A percentile compares a stretch with the other conserved stretches of the same genome.
phyloP scores from a whole-genome alignment of 331 rosid genomes.

The Erythrophleum ivorense region DNA sequence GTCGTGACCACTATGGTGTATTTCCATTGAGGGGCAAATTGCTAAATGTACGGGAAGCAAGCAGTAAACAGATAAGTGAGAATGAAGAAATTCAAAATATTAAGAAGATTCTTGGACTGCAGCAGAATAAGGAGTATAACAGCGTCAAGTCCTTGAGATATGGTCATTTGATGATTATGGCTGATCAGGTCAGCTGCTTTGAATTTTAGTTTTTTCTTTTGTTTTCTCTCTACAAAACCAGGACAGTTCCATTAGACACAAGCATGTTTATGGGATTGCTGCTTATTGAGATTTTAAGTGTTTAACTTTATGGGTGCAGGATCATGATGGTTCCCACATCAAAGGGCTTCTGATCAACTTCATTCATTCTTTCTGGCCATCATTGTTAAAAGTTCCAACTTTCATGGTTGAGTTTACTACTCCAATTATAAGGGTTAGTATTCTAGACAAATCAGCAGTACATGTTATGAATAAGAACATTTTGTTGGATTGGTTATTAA shows the following conservation, averaged over 20 bases:
- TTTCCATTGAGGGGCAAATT: constrained; percentile 93
- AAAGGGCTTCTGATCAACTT: constrained; percentile 93
- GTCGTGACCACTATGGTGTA: constrained; percentile 92
- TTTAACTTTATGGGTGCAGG: constrained; percentile 50
- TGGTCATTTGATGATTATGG: constrained; percentile 97
- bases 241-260: not conserved
- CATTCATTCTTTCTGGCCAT: constrained; percentile 97
- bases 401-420: constrained; percentile 92
- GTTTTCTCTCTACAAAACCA: not conserved
- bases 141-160: constrained; percentile 82
- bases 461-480: not conserved
- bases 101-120: constrained; percentile 93
- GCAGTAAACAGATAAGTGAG: constrained; percentile 75
- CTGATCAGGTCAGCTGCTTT: constrained; percentile 79
- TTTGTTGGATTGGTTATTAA: not conserved
- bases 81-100: constrained; percentile 91
- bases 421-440: constrained; percentile 91
- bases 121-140: constrained; percentile 82
- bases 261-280: not conserved
- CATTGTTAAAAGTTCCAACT: constrained; percentile 79
- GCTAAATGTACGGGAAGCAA: constrained; percentile 96
- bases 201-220: not conserved
- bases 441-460: not conserved
- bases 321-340: constrained; percentile 97
- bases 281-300: not conserved